A percentile compares a stretch with the other conserved stretches of the same genome.
phyloP scores from a whole-genome alignment of 2,329 filamentous ascomycete species.

The Fusarium sp. region DNA sequence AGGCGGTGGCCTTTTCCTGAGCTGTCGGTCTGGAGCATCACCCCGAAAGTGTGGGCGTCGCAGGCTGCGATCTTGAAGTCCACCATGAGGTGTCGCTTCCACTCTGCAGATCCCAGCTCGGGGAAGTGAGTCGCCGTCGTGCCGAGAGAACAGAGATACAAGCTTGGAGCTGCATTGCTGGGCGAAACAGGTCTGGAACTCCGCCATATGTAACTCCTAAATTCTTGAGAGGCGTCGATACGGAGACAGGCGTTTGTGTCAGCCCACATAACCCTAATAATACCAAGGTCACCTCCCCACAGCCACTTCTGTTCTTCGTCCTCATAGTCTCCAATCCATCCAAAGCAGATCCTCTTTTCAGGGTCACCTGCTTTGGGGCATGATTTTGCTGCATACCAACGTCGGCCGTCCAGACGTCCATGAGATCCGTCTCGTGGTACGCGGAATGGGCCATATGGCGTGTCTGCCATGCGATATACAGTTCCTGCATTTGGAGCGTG shows the following conservation, averaged over 20 bases:
- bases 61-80: conserved; percentile 45
- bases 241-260: conserved; percentile 46
- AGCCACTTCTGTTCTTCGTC: conserved; percentile 54
- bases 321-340: conserved; percentile 53
- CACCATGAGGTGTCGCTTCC: conserved; percentile 41
- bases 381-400: conserved; percentile 56
- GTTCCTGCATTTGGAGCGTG: conserved; percentile 54
- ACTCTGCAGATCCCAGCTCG: conserved; percentile 37
- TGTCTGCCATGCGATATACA: conserved; percentile 54
- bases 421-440: conserved; percentile 52
- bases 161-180: conserved; percentile 42
- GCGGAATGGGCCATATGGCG: conserved; percentile 53
- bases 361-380: conserved; percentile 50
- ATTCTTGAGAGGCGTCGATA: conserved; percentile 45
- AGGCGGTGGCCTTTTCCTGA: conserved; percentile 48
- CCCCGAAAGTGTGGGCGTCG: conserved; percentile 49
- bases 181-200: conserved; percentile 38
- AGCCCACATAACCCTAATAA: conserved; percentile 51
- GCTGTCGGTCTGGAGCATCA: conserved; percentile 49
- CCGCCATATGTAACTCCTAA: conserved; percentile 36
- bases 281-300: conserved; percentile 54
- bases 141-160: conserved; percentile 47
- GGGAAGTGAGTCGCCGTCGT: conserved; percentile 47
- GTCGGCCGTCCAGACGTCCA: conserved; percentile 53
- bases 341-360: conserved; percentile 51